Percentiles rank a stretch among this genome's conserved stretches.
These are phyloP conservation scores for Sporothrix variecibatus DNA, from an alignment of 2,329 filamentous ascomycete genomes.

Conservation along the genomic window DNA sequence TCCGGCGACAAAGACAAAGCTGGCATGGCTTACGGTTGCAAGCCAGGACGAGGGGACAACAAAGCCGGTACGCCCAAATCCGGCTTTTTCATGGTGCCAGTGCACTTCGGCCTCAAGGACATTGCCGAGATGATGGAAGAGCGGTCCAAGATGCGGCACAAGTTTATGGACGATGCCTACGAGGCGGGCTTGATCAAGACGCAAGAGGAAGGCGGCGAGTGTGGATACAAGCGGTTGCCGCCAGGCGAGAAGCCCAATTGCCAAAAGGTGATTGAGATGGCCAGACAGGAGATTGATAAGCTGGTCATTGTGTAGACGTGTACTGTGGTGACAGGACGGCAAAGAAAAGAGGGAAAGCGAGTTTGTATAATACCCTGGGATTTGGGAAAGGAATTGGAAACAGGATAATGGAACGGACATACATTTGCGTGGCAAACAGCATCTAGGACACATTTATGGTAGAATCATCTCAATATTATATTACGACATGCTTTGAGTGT, in stretches of 20 bases:
- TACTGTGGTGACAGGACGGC: not conserved
- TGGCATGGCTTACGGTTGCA: not conserved
- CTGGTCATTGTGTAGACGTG: constrained; percentile 48
- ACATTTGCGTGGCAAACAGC: not conserved
- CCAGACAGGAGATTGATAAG: constrained; percentile 55
- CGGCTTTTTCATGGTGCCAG: constrained; percentile 28
- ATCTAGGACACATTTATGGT: not conserved
- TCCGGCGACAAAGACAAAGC: not conserved
- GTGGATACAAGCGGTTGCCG: constrained; percentile 38
- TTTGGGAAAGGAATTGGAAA: not conserved
- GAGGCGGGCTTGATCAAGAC: constrained; percentile 41
- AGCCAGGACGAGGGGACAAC: not conserved
- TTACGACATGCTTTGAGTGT: not conserved
- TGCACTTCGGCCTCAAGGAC: constrained; percentile 55
- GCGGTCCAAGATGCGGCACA: constrained; percentile 51
- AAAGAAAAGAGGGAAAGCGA: not conserved
- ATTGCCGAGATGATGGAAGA: constrained; percentile 57
- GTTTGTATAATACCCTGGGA: not conserved
- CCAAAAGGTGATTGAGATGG: constrained; percentile 55
- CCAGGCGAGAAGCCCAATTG: constrained; percentile 49
- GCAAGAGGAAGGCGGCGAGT: constrained; percentile 27
- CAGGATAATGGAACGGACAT: not conserved
- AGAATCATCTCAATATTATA: not conserved
- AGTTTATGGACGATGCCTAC: constrained; percentile 49
- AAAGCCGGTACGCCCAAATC: not conserved